Percentiles rank a stretch among this genome's conserved stretches.
These are phyloP conservation scores for Plasmodiophora brassicae DNA, from an alignment of 208 protist genomes.

Conservation along the genomic window DNA sequence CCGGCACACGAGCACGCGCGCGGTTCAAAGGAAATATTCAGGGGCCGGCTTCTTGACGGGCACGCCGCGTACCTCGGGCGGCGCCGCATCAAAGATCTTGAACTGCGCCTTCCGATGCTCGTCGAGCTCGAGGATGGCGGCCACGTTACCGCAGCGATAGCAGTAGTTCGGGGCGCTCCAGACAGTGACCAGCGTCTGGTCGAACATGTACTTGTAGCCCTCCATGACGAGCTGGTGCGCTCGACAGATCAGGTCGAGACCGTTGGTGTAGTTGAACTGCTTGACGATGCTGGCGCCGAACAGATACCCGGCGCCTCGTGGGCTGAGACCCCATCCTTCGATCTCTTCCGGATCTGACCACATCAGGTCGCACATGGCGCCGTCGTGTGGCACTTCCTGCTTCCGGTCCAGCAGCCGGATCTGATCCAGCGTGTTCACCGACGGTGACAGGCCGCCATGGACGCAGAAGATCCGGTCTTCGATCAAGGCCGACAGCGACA, in stretches of 20 bases:
- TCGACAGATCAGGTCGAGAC: slow-evolving; percentile 77
- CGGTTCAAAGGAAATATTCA: slow-evolving; percentile 74
- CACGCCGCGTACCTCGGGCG: slow-evolving; percentile 72
- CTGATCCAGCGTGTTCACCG: slow-evolving; percentile 90
- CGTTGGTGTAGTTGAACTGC: slow-evolving; percentile 84
- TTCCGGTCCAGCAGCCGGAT: slow-evolving; percentile 88
- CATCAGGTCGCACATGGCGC: slow-evolving; percentile 95
- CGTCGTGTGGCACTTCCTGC: slow-evolving; percentile 85
- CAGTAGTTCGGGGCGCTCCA: slow-evolving; percentile 67
- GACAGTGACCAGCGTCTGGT: slow-evolving; percentile 60
- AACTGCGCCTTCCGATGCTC: slow-evolving; percentile 80
- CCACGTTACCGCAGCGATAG: slow-evolving; percentile 61
- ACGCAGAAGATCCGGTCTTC: slow-evolving; percentile 91
- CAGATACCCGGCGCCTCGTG: slow-evolving; percentile 96
- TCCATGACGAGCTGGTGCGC: slow-evolving; percentile 67
- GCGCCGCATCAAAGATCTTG: slow-evolving; percentile 94
- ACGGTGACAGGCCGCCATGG: slow-evolving; percentile 96
- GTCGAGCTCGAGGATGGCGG: slow-evolving; percentile 73
- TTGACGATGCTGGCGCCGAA: slow-evolving; percentile 94
- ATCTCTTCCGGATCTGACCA: slow-evolving; percentile 94
- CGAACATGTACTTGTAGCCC: slow-evolving; percentile 66
- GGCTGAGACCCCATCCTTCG: slow-evolving; percentile 89
- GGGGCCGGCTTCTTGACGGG: slow-evolving; percentile 62
- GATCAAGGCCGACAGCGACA: slow-evolving; percentile 93
- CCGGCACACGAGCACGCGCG: too few relatives aligned